A percentile compares a stretch with the other conserved stretches of the same genome.
These are phyloP conservation scores for Fraxinus sp. DNA, from an alignment of 305 asterid species.

Conservation along the genomic window DNA sequence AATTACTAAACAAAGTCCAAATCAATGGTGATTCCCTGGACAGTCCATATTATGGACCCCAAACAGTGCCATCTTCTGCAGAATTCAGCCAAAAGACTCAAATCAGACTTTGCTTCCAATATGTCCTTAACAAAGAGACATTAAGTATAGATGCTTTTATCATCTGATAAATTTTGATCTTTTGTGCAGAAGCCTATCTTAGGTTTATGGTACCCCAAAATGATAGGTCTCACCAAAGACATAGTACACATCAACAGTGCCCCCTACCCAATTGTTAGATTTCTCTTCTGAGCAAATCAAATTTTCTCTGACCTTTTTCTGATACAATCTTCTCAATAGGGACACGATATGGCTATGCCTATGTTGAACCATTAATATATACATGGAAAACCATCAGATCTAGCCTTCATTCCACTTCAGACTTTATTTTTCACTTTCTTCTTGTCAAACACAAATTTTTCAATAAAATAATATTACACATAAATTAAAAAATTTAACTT, in stretches of 20 bases:
- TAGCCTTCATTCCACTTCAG: not conserved
- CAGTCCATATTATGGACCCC: constrained; percentile 12
- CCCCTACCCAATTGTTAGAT: constrained; percentile 25
- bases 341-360: not conserved
- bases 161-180: constrained; percentile 12
- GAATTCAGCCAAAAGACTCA: constrained; percentile 28
- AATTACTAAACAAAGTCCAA: not conserved
- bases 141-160: constrained; percentile 28
- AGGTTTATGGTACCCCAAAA: constrained; percentile 34
- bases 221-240: constrained; percentile 35
- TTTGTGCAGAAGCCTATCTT: constrained; percentile 14
- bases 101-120: constrained; percentile 29
- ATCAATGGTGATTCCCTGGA: not conserved
- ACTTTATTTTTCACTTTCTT: too few relatives aligned
- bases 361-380: not conserved
- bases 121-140: constrained; percentile 42
- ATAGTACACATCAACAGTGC: constrained; percentile 16
- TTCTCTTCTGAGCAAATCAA: not conserved
- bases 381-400: not conserved
- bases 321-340: not conserved
- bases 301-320: not conserved
- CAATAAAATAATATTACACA: too few relatives aligned
- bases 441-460: too few relatives aligned
- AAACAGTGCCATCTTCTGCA: constrained; percentile 26
- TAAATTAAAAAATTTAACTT: too few relatives aligned